Base-by-base conservation (phyloP, 2,329 filamentous ascomycete species). In the Elsinoe perseae region DNA sequence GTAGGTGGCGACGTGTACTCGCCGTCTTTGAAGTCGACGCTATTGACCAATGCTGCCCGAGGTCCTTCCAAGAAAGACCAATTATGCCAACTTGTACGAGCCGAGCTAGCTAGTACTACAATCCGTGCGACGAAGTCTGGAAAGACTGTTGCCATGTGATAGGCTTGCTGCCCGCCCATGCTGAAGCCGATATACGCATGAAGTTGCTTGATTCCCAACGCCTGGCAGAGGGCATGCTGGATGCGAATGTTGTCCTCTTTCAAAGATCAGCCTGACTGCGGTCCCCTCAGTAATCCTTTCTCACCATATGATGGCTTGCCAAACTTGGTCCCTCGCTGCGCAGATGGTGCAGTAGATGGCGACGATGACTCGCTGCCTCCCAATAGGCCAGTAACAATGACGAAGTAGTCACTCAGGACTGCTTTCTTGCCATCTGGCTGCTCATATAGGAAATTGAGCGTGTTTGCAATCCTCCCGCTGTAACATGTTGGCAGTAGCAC, bases 401-500 rank as follows among this genome's bases (percentile, higher is more conserved):
- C 72, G 60, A 73, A 78, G 67, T 78, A 77, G 21, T 68, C 58
- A 4, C 58, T 57, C 12, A 64, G 56, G 2, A 61, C 56, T 32
- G 80, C 68, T 10, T 79, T 69, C 63, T 76, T 65, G 23, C 67
- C 58, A 28, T 77, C 64, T 1, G 78, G 63, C 0, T 72, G 71
- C 7, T 59, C 54, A 44, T 64, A 62, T 48, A 74, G 68, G 60
- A 79, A 80, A 43, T 70, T 77, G 2, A 77, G 61, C 1, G 79
- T 81, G 1, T 66, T 71, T 27, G 73, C 71, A 16, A 83, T 72
- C 7, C 70, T 70, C 21, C 80, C 80, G 4, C 74, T 72, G 63
- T 78, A 82, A 64, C 79, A 82, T 1, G 79, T 81, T 21, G 76
- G 73, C 10, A 82, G 72, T 12, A 81, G 64, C 14, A 74, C 73